phyloP scores from a whole-genome alignment of 139 green algal genomes.

The Eudorina sp. region DNA sequence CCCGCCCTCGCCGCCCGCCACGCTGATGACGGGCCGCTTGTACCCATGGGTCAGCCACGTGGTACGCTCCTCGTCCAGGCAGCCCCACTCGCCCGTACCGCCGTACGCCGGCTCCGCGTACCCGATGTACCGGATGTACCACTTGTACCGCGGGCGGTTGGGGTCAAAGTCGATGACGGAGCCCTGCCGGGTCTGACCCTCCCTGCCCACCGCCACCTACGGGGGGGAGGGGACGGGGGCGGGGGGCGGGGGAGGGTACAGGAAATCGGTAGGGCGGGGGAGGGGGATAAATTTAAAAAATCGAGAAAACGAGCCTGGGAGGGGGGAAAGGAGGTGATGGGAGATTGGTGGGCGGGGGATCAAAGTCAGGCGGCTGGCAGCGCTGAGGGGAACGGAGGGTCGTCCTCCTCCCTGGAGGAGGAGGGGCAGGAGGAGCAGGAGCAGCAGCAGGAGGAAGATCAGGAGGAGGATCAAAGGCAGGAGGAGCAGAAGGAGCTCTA shows the following conservation, averaged over 20 bases:
- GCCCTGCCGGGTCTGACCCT: constrained; percentile 12
- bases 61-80: constrained; percentile 17
- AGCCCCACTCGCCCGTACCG: constrained; percentile 41
- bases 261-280: background rate
- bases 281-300: too few species aligned
- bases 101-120: constrained; percentile 47
- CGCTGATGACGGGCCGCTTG: constrained; percentile 28
- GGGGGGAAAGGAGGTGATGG: too few species aligned
- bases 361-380: too few species aligned
- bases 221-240: background rate
- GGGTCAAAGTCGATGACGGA: constrained; percentile 19
- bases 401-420: too few species aligned
- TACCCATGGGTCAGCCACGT: constrained; percentile 37
- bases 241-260: background rate
- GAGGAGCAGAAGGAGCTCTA: too few species aligned
- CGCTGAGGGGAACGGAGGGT: too few species aligned
- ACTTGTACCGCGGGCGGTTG: constrained; percentile 48
- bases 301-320: too few species aligned
- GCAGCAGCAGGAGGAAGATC: too few species aligned
- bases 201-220: constrained; percentile 33
- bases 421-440: too few species aligned
- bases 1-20: constrained; percentile 13
- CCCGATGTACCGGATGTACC: constrained; percentile 28
- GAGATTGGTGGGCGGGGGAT: too few species aligned
- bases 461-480: too few species aligned